These are phyloP conservation scores for Scutellaria galericulata DNA, from an alignment of 257 asterid genomes.

Conservation along the genomic window DNA sequence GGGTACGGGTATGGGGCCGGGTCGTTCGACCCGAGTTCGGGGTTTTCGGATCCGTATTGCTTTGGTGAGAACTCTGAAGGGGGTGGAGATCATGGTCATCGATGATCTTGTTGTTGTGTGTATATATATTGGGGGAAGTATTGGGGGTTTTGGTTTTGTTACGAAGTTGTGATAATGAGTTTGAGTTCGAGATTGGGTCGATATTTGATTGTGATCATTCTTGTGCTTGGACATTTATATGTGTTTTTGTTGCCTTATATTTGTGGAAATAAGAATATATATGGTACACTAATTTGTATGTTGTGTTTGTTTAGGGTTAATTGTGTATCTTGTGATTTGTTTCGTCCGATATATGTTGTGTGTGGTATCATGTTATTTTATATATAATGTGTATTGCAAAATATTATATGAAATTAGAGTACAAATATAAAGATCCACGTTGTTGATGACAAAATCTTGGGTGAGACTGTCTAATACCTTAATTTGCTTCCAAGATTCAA, in stretches of 20 bases:
- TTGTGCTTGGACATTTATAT: background rate
- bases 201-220: conserved; percentile 14
- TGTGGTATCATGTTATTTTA: no score
- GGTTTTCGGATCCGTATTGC: conserved; percentile 31
- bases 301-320: no score
- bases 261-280: background rate
- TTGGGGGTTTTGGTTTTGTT: background rate
- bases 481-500: no score
- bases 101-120: background rate
- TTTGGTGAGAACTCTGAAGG: conserved; percentile 33
- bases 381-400: no score
- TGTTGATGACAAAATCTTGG: no score
- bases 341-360: no score
- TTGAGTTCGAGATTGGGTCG: background rate
- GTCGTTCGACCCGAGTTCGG: conserved; percentile 43
- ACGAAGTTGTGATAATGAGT: background rate
- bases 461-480: no score
- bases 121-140: no score
- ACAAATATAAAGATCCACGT: no score
- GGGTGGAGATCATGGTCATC: background rate
- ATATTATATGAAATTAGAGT: no score
- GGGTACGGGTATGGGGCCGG: conserved; percentile 37
- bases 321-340: no score
- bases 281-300: no score
- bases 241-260: background rate